Base-by-base conservation (phyloP, 2,329 filamentous ascomycete genomes). In the Acephala macrosclerotiorum region DNA sequence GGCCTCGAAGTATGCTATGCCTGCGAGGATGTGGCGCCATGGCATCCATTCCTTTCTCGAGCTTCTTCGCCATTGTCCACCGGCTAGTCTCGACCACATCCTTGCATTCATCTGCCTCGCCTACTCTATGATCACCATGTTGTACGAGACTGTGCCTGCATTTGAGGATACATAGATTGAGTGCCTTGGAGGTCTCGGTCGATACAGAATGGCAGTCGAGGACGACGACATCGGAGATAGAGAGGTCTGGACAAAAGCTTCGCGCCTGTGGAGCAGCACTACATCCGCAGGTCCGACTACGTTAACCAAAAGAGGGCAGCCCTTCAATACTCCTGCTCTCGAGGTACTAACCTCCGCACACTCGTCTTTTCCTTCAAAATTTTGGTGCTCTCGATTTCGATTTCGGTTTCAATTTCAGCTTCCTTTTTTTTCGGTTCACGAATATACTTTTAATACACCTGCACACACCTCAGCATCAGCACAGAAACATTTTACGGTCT, bases 181-280 rank as follows among this genome's bases (percentile, higher is more conserved):
- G 70, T 97, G 93, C 62, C 80, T 97, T 0, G 94, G 94, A 0
- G 94, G 97, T 72, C 79, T 97, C 0, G 91, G 89, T 0, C 83
- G 94, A 20, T 97, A 96, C 49, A 77, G 83, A 71, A 97, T 97
- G 93, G 93, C 94, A 0, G 93, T 97, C 49, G 94, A 97, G 75
- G 91, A 96, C 45, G 87, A 91, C 26, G 90, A 95, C 67, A 82
- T 91, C 20, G 79, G 85, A 1, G 90, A 94, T 61, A 82, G 61
- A 0, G 92, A 96, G 56, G 86, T 88, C 0, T 97, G 94, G 94
- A 91, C 90, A 0, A 84, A 84, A 0, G 91, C 97, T 0, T 90
- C 91, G 0, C 81, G 89, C 0, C 88, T 89, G 94, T 97, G 96
- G 70, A 88, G 33, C 49, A 29, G 26, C 26, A 29, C 20, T 49